phyloP scores from a whole-genome alignment of 192 early-diverging fungal genomes.

The Backusella psychrophila region DNA sequence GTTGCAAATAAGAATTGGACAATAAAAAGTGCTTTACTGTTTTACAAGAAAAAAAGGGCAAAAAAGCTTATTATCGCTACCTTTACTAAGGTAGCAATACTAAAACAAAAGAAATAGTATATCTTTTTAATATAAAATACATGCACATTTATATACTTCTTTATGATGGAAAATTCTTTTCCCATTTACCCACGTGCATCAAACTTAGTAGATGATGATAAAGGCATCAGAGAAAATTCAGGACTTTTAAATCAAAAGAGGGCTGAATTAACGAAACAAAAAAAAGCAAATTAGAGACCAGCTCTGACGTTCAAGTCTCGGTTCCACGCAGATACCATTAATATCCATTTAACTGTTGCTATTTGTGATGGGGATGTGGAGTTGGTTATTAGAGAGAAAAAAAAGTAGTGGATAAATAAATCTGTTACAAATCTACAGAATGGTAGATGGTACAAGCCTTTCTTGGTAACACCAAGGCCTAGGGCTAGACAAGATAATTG shows the following conservation, averaged over 20 bases:
- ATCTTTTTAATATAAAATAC: not conserved
- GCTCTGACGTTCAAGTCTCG: not conserved
- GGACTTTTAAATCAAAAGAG: conserved; percentile 3
- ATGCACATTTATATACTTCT: not conserved
- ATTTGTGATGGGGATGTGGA: no score
- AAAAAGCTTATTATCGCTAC: not conserved
- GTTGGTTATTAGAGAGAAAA: not conserved
- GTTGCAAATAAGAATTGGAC: not conserved
- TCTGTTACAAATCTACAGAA: not conserved
- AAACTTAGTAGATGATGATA: not conserved
- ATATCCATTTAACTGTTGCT: no score
- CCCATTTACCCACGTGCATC: not conserved
- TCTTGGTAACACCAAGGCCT: not conserved
- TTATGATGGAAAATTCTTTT: not conserved
- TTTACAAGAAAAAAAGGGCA: not conserved
- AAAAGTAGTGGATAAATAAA: not conserved
- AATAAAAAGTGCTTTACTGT: not conserved
- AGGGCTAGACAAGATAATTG: not conserved
- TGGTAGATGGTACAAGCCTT: not conserved
- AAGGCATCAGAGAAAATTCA: not conserved
- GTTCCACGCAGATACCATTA: not conserved
- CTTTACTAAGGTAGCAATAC: not conserved
- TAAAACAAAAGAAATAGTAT: not conserved
- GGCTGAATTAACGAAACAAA: not conserved
- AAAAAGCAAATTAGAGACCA: not conserved